Evolutionary conservation across 768 basidiomycete species (phyloP).

Genomic region (Roridomyces roridus): DNA sequence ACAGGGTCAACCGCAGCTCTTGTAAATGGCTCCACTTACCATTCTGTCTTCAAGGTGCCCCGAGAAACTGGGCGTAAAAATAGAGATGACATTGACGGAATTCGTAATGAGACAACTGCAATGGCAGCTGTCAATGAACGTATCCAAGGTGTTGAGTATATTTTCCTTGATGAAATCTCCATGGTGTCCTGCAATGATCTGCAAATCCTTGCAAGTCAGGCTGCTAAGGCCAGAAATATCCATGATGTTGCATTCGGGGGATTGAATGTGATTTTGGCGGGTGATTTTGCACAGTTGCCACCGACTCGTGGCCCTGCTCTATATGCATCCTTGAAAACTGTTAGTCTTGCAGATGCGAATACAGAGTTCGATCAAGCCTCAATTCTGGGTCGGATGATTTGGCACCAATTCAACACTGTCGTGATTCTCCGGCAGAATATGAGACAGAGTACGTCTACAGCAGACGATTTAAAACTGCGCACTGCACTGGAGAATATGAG

Average conservation of each 20-base stretch:
- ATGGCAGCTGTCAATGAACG: too few relatives aligned
- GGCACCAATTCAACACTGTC: too few relatives aligned
- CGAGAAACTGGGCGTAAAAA: conserved; percentile 22
- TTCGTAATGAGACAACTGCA: not conserved
- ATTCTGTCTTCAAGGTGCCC: conserved; percentile 19
- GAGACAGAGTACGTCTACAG: conserved; percentile 32
- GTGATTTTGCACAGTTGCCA: conserved; percentile 49
- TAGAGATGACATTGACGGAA: not conserved
- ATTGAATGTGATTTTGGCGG: too few relatives aligned
- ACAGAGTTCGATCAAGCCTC: conserved; percentile 32
- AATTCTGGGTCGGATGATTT: conserved; percentile 16
- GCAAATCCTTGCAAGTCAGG: too few relatives aligned
- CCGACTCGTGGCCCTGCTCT: conserved; percentile 24
- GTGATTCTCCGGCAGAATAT: conserved; percentile 29
- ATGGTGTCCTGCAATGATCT: too few relatives aligned
- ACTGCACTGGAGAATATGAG: conserved; percentile 36
- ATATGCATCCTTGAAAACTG: too few relatives aligned
- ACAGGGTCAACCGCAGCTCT: conserved; percentile 29
- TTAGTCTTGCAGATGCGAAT: too few relatives aligned
- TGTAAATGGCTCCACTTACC: conserved; percentile 32
- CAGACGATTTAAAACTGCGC: conserved; percentile 34
- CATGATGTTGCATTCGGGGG: too few relatives aligned
- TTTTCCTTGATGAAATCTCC: too few relatives aligned
- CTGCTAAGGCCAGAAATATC: too few relatives aligned
- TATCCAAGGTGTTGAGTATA: too few relatives aligned